Base-by-base conservation (phyloP, 192 early-diverging fungal species). In the Backusella tuberculispora region DNA sequence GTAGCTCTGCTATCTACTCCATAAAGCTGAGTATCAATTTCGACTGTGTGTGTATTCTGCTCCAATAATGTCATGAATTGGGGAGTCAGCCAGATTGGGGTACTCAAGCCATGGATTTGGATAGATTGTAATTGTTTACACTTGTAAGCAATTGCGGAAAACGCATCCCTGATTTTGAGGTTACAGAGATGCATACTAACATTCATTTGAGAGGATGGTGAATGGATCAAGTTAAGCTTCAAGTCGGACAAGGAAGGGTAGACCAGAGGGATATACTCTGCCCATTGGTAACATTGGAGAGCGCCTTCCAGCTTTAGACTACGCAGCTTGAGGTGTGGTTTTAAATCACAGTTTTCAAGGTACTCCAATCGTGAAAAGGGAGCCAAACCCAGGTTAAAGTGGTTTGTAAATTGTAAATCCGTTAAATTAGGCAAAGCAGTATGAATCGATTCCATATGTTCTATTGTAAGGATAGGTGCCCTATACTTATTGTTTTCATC, bases 311-410 rank as follows among this genome's bases (percentile, higher is more conserved):
- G 9, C 19, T 53, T 53, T 53, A 53, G 50, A 53, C 50, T 53
- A 10, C 50, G 50, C 19, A 53, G 50, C 7, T 24, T 53, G 6
- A 19, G 21, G 8, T 53, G 50, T 21, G 21, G 50, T 53, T 53
- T 53, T 53, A 53, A 53, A 24, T 53, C 50, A 53, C 50, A 53
- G 50, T 53, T 53, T 53, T 53, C 50, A 21, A 53, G 21, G 50
- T 24, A 53, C 50, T 53, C 50, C 21, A 53, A 53, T 53, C 50
- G 21, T 12, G 50, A 53, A 53, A 53, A 53, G 50, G 50, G 19
- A 53, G 50, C 21, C 21, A 53, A 53, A 53, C 21, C 50, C 50
- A 53, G 50, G 21, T 53, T 53, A 53, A 53, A 53, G 50, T 53
- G 50, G 21, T 53, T 53, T n/a, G 4, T 9, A 53, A 53, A 53